phyloP scores from a whole-genome alignment of 176 grass and related monocot genomes.

The Zea mays region DNA sequence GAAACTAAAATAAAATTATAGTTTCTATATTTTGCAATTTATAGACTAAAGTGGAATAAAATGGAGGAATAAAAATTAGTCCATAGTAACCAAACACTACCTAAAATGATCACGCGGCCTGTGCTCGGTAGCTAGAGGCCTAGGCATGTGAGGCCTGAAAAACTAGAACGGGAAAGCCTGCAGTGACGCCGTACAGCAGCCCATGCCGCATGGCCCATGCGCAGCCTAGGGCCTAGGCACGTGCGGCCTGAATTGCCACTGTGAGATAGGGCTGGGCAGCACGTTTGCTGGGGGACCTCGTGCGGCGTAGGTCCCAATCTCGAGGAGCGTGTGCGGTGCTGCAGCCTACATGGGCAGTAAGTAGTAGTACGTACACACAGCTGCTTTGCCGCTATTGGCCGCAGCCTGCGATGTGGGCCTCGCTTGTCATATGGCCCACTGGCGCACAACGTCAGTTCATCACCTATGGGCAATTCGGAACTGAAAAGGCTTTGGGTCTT shows the following conservation, averaged over 20 bases:
- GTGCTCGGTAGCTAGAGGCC: too few relatives aligned
- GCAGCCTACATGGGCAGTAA: background rate
- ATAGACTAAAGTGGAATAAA: too few relatives aligned
- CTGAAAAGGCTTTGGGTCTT: too few relatives aligned
- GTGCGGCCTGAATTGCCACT: background rate
- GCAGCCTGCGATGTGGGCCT: background rate
- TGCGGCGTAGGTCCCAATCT: background rate
- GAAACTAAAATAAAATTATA: too few relatives aligned
- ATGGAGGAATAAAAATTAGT: too few relatives aligned
- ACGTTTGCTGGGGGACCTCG: conserved; percentile 2
- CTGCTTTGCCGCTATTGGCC: background rate
- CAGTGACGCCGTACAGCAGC: background rate
- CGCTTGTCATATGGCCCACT: background rate
- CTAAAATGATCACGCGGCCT: too few relatives aligned
- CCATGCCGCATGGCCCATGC: background rate
- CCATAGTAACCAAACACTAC: too few relatives aligned
- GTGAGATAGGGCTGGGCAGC: background rate
- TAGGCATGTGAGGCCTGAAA: too few relatives aligned
- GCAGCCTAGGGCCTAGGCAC: background rate
- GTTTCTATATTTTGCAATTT: too few relatives aligned
- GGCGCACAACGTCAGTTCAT: background rate
- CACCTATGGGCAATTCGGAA: too few relatives aligned
- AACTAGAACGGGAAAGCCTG: background rate
- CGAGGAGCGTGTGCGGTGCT: background rate
- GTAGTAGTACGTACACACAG: background rate